These are phyloP conservation scores for Leccinum disarticulatum DNA, from an alignment of 768 basidiomycete genomes.

Conservation along the genomic window DNA sequence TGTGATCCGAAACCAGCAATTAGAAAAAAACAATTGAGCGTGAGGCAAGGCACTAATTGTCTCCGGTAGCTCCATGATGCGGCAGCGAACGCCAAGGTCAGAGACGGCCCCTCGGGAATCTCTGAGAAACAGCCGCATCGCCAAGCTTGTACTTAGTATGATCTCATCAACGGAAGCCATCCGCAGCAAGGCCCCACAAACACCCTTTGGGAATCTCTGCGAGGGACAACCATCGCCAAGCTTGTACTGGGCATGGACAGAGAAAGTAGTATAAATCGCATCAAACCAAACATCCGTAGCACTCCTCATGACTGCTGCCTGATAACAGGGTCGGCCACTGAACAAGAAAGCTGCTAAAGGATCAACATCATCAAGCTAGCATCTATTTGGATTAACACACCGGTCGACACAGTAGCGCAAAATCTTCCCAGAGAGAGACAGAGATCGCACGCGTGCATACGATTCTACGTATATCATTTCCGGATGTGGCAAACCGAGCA, in stretches of 20 bases:
- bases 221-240: background rate
- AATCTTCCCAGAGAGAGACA: slow-evolving; percentile 85
- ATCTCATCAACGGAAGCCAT: slow-evolving; percentile 56
- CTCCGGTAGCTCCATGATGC: background rate
- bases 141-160: background rate
- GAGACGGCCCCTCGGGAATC: background rate
- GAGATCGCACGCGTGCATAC: slow-evolving; percentile 79
- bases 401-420: slow-evolving; percentile 81
- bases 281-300: slow-evolving; percentile 66
- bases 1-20: background rate
- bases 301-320: slow-evolving; percentile 46
- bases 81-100: slow-evolving; percentile 2
- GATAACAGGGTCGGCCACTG: slow-evolving; percentile 77
- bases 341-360: slow-evolving; percentile 66
- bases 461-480: slow-evolving; percentile 87
- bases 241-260: too few species aligned
- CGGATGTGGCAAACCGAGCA: slow-evolving; percentile 72
- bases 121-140: background rate
- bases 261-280: background rate
- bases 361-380: background rate
- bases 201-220: slow-evolving; percentile 2
- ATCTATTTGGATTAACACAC: slow-evolving; percentile 62
- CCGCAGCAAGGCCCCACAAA: slow-evolving; percentile 37
- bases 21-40: background rate
- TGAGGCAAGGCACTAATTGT: background rate